Conservation (phyloP, 495 filamentous ascomycete species). For the Trichoderma orchidacearum region DNA sequence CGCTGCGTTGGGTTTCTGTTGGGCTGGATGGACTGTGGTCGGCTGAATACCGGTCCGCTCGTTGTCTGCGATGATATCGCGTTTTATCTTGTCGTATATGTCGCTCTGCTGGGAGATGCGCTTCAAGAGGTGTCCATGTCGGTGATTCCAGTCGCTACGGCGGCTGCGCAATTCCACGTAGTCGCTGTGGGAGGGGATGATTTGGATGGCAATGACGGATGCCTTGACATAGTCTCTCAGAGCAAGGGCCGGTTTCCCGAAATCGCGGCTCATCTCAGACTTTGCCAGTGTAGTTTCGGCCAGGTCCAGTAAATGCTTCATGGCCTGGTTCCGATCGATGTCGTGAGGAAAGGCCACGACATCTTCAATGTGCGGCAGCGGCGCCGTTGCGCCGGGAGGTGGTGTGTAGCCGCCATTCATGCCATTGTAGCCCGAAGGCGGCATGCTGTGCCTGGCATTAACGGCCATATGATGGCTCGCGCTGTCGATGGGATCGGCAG, state of each 20-base stretch:
- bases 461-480: neutral
- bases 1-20: neutral
- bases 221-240: constrained; percentile 64
- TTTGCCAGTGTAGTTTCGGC: constrained; percentile 36
- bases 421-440: constrained; percentile 1
- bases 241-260: constrained; percentile 35
- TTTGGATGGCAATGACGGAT: constrained; percentile 58
- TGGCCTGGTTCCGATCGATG: constrained; percentile 25
- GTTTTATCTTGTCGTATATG: constrained; percentile 46
- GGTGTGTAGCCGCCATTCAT: constrained; percentile 5
- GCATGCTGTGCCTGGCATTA: neutral
- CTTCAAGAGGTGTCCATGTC: neutral
- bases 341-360: constrained; percentile 37
- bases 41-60: constrained; percentile 34
- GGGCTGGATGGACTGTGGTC: constrained; percentile 1
- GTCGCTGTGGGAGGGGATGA: constrained; percentile 60
- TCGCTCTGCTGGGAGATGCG: neutral
- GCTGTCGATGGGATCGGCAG: neutral
- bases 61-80: constrained; percentile 57
- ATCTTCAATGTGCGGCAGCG: constrained; percentile 64
- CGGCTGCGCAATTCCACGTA: constrained; percentile 37
- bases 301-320: constrained; percentile 33
- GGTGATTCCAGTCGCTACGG: constrained; percentile 10
- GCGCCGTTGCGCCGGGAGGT: constrained; percentile 11
- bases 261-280: constrained; percentile 37